Conservation (phyloP, 1,284 basidiomycete genomes). For the Lentinus polychrous region DNA sequence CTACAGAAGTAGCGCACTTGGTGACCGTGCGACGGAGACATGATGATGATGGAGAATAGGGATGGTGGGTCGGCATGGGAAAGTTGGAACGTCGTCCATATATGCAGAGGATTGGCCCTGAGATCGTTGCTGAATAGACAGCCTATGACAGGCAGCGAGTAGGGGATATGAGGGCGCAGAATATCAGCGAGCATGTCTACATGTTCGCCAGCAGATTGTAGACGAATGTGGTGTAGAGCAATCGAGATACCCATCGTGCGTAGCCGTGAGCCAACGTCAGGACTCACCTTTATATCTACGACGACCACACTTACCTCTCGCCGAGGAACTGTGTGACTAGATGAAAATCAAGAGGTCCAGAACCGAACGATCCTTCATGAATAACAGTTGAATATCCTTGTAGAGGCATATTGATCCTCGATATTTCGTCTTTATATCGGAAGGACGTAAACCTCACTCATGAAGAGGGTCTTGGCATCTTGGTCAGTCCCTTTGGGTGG, state of each 20-base stretch:
- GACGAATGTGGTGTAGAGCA: background rate
- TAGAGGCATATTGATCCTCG: too few species aligned
- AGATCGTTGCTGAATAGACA: background rate
- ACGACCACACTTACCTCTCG: too few species aligned
- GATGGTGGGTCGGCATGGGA: background rate
- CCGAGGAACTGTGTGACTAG: too few species aligned
- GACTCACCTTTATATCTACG: background rate
- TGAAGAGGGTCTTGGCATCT: too few species aligned
- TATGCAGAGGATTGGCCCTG: background rate
- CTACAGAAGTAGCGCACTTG: conserved; percentile 4
- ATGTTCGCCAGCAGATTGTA: background rate
- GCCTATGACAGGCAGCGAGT: background rate
- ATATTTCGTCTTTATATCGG: too few species aligned
- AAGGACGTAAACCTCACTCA: too few species aligned
- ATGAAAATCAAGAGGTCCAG: too few species aligned
- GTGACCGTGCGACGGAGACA: background rate
- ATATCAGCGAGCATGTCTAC: background rate
- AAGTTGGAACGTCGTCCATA: conserved; percentile 1
- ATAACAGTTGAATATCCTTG: too few species aligned
- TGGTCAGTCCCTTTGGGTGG: too few species aligned
- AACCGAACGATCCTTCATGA: too few species aligned
- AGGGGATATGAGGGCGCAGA: conserved; percentile 2
- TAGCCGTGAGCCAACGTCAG: background rate
- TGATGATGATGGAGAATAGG: conserved; percentile 2
- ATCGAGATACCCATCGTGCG: background rate